Base-by-base conservation (phyloP, 805 yeast species). In the Clavispora phyllophila region DNA sequence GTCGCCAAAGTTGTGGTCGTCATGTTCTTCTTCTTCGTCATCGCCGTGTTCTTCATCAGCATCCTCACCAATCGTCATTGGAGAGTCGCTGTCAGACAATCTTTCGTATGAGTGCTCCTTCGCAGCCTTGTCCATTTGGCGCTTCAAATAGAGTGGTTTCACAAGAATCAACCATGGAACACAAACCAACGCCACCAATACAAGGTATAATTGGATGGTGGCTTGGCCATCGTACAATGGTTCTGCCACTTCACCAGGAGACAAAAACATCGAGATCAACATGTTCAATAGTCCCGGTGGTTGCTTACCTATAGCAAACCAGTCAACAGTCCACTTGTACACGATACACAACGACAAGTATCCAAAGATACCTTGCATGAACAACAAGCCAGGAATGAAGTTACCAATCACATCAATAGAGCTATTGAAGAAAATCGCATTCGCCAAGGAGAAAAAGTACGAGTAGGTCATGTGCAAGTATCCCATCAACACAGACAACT, bases 311-410 rank as follows among this genome's bases (percentile, higher is more conserved):
- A 70, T 75, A 18, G 68, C 76, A 29, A 78, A 61, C 90, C 90
- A 84, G 58, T 84, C 84, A 35, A 78, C 74, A 31, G 78, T 66
- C 90, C 90, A 84, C 62, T 84, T 84, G 65, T 82, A 84, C 34
- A 84, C 71, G 48, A 84, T 82, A 32, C 80, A 69, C n/a, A 82
- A 47, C 5, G 84, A 68, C 36, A 84, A 66, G 57, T 84, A 84
- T 13, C 90, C 90, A 57, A 84, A 84, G 33, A 84, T 83, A 50
- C 84, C 73, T 58, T 81, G 86, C 88, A 83, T 81, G 65, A 83
- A 84, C 36, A 83, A 61, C 40, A 83, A 69, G 17, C 89, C 87
- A 1, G 90, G 90, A 36, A 83, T 68, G 52, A 83, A 84, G 55
- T 82, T 83, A 47, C 88, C 89, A 39, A 83, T 62, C 37, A 84